A percentile compares a stretch with the other conserved stretches of the same genome.
These are phyloP conservation scores for Agastache rugosa DNA, from an alignment of 257 asterid genomes.

Conservation along the genomic window DNA sequence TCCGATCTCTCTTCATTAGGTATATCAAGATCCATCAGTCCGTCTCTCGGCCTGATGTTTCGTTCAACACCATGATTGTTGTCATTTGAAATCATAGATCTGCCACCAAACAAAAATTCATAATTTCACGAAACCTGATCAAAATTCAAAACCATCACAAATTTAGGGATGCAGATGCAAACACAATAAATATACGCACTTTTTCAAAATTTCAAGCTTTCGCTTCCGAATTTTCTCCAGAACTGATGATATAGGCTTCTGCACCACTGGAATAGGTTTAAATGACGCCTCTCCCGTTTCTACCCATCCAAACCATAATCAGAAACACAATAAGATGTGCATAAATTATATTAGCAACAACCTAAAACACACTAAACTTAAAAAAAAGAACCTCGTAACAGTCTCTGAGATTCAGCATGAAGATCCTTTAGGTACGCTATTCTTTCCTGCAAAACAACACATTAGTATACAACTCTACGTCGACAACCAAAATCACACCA, in stretches of 20 bases:
- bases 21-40: slow-evolving; percentile 39
- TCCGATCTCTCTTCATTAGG: slow-evolving; percentile 38
- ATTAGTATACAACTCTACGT: slow-evolving; percentile 4
- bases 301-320: slow-evolving; percentile 34
- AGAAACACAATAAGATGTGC: slow-evolving; percentile 13
- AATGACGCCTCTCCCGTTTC: slow-evolving; percentile 81
- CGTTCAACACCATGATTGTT: slow-evolving; percentile 37
- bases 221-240: slow-evolving; percentile 90
- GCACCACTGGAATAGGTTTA: slow-evolving; percentile 67
- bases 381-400: slow-evolving; percentile 66
- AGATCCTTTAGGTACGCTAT: slow-evolving; percentile 65
- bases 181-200: slow-evolving; percentile 45
- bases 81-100: slow-evolving; percentile 37
- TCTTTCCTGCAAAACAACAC: slow-evolving; percentile 61
- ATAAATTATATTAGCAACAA: slow-evolving; percentile 2
- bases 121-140: background rate
- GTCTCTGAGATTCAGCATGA: slow-evolving; percentile 89
- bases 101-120: slow-evolving; percentile 42
- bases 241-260: slow-evolving; percentile 83
- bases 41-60: slow-evolving; percentile 42
- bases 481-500: background rate
- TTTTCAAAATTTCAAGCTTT: slow-evolving; percentile 74
- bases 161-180: background rate
- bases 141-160: slow-evolving; percentile 18
- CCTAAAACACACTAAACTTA: background rate